A percentile compares a stretch with the other conserved stretches of the same genome.
Conservation (phyloP, 2,329 filamentous ascomycete species). For the Atkinsonella hypoxylon region DNA sequence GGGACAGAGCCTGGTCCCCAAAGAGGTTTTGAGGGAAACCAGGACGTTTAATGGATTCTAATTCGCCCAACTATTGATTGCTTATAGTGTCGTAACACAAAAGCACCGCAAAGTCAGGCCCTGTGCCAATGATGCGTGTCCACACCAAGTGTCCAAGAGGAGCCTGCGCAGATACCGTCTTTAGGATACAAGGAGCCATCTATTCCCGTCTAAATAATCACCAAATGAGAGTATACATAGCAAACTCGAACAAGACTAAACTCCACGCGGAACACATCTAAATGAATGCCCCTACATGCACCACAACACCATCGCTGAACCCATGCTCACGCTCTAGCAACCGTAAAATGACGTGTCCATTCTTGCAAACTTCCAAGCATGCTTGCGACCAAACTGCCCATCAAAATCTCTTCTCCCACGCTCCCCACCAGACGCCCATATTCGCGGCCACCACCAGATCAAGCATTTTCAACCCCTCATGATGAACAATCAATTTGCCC, state of each 20-base stretch:
- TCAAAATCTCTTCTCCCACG: constrained; percentile 53
- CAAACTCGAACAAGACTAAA: neutral
- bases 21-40: too few species aligned
- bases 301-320: neutral
- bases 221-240: too few species aligned
- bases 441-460: constrained; percentile 87
- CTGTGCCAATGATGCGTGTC: too few species aligned
- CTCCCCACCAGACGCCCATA: constrained; percentile 85
- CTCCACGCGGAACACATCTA: neutral
- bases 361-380: neutral
- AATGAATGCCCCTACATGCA: neutral
- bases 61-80: too few species aligned
- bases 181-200: too few species aligned
- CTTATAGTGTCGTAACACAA: too few species aligned
- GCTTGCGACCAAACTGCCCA: neutral
- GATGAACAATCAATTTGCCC: constrained; percentile 80
- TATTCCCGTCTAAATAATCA: too few species aligned
- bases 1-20: neutral
- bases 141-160: too few species aligned
- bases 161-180: too few species aligned
- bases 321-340: neutral
- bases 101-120: too few species aligned
- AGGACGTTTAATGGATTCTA: too few species aligned
- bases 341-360: neutral
- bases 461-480: constrained; percentile 90